Evolutionary conservation across 805 yeast species (phyloP), one percentile per base, ranked within the genome.

Genomic region (Schwanniomyces pseudopolymorphus): DNA sequence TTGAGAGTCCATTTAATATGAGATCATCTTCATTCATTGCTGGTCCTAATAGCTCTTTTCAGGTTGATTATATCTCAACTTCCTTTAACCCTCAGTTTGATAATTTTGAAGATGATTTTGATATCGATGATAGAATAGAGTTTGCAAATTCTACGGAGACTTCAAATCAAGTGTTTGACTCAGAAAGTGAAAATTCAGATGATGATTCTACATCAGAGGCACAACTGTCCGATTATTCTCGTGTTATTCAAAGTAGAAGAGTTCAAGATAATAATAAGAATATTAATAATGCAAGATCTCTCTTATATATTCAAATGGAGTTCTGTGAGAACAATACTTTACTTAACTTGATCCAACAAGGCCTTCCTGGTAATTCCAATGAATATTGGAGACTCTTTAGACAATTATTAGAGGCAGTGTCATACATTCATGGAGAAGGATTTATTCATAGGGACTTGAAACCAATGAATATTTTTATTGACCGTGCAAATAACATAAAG

Each of bases 271-370:
- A 20, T 16, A 38, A 22, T 22, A 22, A 13, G 22, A n/a, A 16
- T 27, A 42, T 3, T 37, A 17, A 24, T 11, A 39, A 10, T 10
- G 73, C 72, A 2, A 56, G 52, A 52, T 86, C 91, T 44, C 89
- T 96, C 0, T 67, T 94, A 25, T 94, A 88, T 62, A 94, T 94
- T 54, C 99, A 94, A 61, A 94, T 94, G 99, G 99, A 94, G 64
- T 94, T 94, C 58, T 94, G 99, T 67, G 99, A 94, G 59, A 94
- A 92, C 60, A 89, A 88, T 47, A 92, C 99, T 0, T 67, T 94
- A 24, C 78, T 79, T 43, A 96, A 94, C 66, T 70, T 94, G 50
- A 92, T 94, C 40, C 79, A 76, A 44, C 79, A 81, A 35, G 90
- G 89, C 0, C 72, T 94, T 10, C 87, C 84, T 4, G 70, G 70